Evolutionary conservation across 140 eudicot genomes (phyloP).

Genomic region (Oenanthe javanica): DNA sequence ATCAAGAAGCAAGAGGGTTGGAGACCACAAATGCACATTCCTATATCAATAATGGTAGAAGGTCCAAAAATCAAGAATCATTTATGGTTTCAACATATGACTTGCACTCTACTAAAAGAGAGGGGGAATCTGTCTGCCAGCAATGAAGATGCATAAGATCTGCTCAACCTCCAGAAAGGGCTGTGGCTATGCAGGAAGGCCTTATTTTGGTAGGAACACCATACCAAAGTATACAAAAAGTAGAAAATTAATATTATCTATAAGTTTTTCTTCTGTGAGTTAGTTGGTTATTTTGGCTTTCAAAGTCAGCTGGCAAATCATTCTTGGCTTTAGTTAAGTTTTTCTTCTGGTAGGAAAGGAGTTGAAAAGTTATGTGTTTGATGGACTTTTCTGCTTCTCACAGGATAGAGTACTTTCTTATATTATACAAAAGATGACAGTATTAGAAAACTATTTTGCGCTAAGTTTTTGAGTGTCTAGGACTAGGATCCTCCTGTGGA

Average conservation of each 20-base stretch:
- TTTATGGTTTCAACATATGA: not conserved
- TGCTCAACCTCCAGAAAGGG: not conserved
- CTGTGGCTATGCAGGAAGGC: not conserved
- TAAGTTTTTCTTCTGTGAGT: constrained; percentile 1
- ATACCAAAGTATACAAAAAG: not conserved
- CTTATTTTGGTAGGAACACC: not conserved
- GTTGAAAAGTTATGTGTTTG: not conserved
- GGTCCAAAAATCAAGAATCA: not conserved
- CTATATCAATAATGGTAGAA: not conserved
- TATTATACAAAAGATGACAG: not conserved
- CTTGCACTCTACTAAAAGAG: not conserved
- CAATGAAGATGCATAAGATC: not conserved
- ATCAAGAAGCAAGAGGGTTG: constrained; percentile 23
- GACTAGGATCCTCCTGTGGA: not conserved
- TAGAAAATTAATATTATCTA: not conserved
- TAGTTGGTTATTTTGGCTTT: not conserved
- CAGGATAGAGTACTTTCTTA: not conserved
- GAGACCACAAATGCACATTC: constrained; percentile 20
- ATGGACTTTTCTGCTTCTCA: not conserved
- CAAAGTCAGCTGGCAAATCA: constrained; percentile 39
- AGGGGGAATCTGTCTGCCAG: not conserved
- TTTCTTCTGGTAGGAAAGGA: not conserved
- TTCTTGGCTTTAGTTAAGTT: constrained; percentile 26
- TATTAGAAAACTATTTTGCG: not conserved
- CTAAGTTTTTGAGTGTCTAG: not conserved